Evolutionary conservation across 108 stramenopile genomes (phyloP).

Genomic region (Stephanodiscus minutulus): DNA sequence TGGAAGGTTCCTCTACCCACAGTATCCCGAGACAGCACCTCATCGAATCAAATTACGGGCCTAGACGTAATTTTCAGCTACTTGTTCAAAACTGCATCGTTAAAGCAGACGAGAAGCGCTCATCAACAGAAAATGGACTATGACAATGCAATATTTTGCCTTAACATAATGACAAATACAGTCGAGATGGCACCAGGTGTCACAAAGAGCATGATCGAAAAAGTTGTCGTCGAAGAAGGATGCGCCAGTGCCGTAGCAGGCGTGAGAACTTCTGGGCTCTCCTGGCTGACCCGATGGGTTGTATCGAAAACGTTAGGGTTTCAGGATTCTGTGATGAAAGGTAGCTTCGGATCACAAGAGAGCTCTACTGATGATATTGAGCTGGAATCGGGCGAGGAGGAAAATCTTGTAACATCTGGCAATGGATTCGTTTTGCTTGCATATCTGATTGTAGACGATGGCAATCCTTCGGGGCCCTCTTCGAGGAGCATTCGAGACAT

Average conservation of each 20-base stretch:
- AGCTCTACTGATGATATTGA: conserved; percentile 31
- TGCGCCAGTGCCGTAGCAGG: not conserved
- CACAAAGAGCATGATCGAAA: conserved; percentile 23
- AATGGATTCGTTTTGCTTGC: conserved; percentile 83
- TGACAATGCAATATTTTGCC: conserved; percentile 68
- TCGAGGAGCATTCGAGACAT: conserved; percentile 42
- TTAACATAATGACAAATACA: conserved; percentile 80
- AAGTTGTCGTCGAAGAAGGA: conserved; percentile 7
- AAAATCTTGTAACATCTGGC: conserved; percentile 73
- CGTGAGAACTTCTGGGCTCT: conserved; percentile 29
- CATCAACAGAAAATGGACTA: conserved; percentile 47
- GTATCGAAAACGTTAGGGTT: conserved; percentile 64
- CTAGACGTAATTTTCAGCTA: conserved; percentile 30
- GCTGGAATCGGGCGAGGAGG: conserved; percentile 62
- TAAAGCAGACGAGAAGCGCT: conserved; percentile 13
- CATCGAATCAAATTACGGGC: conserved; percentile 14
- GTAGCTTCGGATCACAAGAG: conserved; percentile 48
- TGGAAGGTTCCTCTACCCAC: conserved; percentile 10
- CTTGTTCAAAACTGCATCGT: conserved; percentile 21
- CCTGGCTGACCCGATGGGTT: conserved; percentile 71
- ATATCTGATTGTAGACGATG: conserved; percentile 64
- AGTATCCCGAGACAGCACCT: conserved; percentile 2
- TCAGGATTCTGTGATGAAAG: conserved; percentile 60
- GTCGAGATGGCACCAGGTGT: conserved; percentile 56
- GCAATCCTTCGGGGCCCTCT: conserved; percentile 15